Evolutionary conservation across 2,329 filamentous ascomycete genomes (phyloP).

Genomic region (Ceratocystis destructans): DNA sequence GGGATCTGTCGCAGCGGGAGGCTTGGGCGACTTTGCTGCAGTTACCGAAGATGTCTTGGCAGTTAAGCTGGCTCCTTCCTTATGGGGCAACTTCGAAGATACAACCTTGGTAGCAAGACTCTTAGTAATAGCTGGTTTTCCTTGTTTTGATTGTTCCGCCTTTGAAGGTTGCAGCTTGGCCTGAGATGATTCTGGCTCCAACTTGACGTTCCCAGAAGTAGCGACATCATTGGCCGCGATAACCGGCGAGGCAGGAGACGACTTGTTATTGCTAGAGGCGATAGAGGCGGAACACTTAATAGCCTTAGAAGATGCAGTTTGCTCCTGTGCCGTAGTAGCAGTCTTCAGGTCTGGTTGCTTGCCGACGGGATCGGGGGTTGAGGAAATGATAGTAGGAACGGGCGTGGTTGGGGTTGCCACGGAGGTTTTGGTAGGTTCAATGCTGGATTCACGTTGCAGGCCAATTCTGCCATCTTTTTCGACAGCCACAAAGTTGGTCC

Average conservation of each 20-base stretch:
- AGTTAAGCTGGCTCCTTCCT: not conserved
- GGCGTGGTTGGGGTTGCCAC: conserved; percentile 20
- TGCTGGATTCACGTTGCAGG: conserved; percentile 33
- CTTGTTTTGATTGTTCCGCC: not conserved
- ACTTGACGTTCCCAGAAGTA: not conserved
- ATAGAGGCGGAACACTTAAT: not conserved
- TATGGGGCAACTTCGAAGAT: not conserved
- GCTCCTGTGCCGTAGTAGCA: not conserved
- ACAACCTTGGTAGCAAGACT: not conserved
- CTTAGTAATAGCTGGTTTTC: not conserved
- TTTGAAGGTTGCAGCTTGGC: not conserved
- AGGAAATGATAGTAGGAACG: not conserved
- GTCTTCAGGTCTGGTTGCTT: not conserved
- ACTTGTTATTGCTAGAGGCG: not conserved
- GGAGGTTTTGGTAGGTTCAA: conserved; percentile 26
- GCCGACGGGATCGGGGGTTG: not conserved
- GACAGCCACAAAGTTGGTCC: conserved; percentile 61
- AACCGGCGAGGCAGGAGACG: not conserved
- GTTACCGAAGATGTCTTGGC: not conserved
- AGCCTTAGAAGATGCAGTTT: not conserved
- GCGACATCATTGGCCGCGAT: not conserved
- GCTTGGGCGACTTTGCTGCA: not conserved
- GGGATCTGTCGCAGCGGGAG: not conserved
- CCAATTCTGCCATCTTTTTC: conserved; percentile 50
- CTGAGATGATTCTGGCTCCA: not conserved